Conservation (phyloP, 371 early-diverging fungal species). For the Circinella minor region DNA sequence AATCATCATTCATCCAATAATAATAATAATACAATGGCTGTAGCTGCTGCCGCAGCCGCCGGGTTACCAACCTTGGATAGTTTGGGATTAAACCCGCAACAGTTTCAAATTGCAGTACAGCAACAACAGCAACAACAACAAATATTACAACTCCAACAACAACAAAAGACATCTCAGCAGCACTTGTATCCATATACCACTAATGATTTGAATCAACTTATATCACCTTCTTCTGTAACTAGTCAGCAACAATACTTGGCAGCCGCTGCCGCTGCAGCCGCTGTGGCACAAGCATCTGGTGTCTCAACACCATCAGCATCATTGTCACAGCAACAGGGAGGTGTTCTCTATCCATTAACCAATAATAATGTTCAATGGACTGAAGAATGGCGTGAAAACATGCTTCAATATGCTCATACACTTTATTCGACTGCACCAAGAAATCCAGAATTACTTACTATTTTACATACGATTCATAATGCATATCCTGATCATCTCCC, state of each 20-base stretch:
- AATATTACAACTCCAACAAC: slow-evolving; percentile 25
- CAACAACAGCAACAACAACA: slow-evolving; percentile 31
- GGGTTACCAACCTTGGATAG: slow-evolving; percentile 18
- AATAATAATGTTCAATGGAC: slow-evolving; percentile 26
- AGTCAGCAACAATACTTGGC: slow-evolving; percentile 21
- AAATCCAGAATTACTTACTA: slow-evolving; percentile 50
- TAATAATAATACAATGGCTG: no score
- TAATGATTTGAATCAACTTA: slow-evolving; percentile 23
- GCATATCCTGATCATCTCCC: slow-evolving; percentile 77
- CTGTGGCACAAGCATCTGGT: slow-evolving; percentile 15
- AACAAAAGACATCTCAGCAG: slow-evolving; percentile 26
- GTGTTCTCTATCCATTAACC: slow-evolving; percentile 19
- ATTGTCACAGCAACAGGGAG: slow-evolving; percentile 16
- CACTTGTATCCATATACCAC: slow-evolving; percentile 17
- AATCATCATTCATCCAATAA: background rate
- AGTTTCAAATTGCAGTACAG: slow-evolving; percentile 35
- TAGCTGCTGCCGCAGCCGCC: background rate
- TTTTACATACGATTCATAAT: slow-evolving; percentile 70
- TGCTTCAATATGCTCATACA: slow-evolving; percentile 70
- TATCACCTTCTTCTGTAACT: slow-evolving; percentile 19
- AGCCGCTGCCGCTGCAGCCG: slow-evolving; percentile 26
- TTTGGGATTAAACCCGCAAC: slow-evolving; percentile 22
- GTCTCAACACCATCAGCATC: slow-evolving; percentile 25
- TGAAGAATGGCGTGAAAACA: slow-evolving; percentile 63
- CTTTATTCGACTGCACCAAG: slow-evolving; percentile 66